These are phyloP conservation scores for Xylariaceae sp. DNA, from an alignment of 2,329 filamentous ascomycete species.

Conservation along the genomic window DNA sequence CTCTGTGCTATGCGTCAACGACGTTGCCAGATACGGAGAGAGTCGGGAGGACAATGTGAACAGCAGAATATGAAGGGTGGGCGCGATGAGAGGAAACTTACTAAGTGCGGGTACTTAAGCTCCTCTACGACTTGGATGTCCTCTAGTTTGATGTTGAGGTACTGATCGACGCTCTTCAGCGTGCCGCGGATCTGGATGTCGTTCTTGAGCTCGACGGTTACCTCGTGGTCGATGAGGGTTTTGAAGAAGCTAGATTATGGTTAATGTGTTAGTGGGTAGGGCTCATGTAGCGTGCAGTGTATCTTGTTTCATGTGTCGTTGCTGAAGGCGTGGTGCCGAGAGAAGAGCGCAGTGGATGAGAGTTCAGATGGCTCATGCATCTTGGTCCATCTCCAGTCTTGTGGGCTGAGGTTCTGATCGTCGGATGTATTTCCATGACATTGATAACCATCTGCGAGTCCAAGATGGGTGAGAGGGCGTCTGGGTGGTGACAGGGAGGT, in stretches of 20 bases:
- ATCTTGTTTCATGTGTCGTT: too few relatives aligned
- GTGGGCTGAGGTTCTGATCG: too few relatives aligned
- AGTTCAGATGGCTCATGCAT: too few relatives aligned
- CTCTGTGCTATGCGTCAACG: slow-evolving; percentile 37
- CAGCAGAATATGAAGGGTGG: neutral
- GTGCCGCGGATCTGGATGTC: slow-evolving; percentile 96
- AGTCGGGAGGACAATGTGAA: neutral
- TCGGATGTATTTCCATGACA: too few relatives aligned
- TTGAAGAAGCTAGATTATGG: slow-evolving; percentile 83
- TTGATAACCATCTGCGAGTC: too few relatives aligned
- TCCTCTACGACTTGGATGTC: slow-evolving; percentile 91
- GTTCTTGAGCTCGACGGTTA: slow-evolving; percentile 98
- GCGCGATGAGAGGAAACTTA: slow-evolving; percentile 35
- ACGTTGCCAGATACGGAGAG: neutral
- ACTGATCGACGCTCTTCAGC: slow-evolving; percentile 96
- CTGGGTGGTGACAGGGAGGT: too few relatives aligned
- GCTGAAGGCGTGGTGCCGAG: too few relatives aligned
- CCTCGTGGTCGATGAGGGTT: slow-evolving; percentile 93
- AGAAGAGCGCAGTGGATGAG: too few relatives aligned
- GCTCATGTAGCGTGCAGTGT: too few relatives aligned
- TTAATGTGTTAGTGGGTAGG: too few relatives aligned
- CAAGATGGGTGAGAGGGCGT: too few relatives aligned
- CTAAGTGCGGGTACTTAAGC: slow-evolving; percentile 89
- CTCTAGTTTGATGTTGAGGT: slow-evolving; percentile 98
- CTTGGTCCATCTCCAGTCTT: too few relatives aligned